Evolutionary conservation across 345 rosid genomes (phyloP).

Genomic region (Moricandia moricandioides): DNA sequence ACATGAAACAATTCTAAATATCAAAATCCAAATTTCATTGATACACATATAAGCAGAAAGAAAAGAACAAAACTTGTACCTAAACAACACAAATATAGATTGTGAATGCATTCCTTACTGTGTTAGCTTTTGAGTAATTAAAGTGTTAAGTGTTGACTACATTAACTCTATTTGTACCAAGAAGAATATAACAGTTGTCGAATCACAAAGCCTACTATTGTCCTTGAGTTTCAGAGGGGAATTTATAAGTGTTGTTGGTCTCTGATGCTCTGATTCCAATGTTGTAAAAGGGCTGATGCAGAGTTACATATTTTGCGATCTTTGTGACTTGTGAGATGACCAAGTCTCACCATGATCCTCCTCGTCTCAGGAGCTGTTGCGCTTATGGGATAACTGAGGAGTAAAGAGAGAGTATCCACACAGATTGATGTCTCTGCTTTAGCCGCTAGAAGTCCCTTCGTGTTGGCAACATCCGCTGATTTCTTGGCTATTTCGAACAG

Average conservation of each 20-base stretch:
- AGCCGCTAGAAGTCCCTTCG: not conserved
- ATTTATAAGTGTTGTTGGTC: slow-evolving; percentile 6
- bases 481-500: slow-evolving; percentile 5
- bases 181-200: too few species aligned
- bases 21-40: too few species aligned
- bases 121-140: too few species aligned
- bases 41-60: too few species aligned
- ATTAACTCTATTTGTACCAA: too few species aligned
- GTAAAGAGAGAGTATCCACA: not conserved
- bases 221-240: not conserved
- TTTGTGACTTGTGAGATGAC: not conserved
- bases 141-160: too few species aligned
- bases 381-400: not conserved
- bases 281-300: not conserved
- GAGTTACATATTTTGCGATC: slow-evolving; percentile 7
- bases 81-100: not conserved
- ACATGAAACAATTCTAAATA: too few species aligned
- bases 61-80: too few species aligned
- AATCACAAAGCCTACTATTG: not conserved
- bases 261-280: slow-evolving; percentile 8
- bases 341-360: slow-evolving; percentile 1
- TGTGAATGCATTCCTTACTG: too few species aligned
- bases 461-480: slow-evolving; percentile 3
- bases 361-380: not conserved
- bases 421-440: slow-evolving; percentile 7